Evolutionary conservation across 192 early-diverging fungal species (phyloP).

Genomic region (Coemansia reversa): DNA sequence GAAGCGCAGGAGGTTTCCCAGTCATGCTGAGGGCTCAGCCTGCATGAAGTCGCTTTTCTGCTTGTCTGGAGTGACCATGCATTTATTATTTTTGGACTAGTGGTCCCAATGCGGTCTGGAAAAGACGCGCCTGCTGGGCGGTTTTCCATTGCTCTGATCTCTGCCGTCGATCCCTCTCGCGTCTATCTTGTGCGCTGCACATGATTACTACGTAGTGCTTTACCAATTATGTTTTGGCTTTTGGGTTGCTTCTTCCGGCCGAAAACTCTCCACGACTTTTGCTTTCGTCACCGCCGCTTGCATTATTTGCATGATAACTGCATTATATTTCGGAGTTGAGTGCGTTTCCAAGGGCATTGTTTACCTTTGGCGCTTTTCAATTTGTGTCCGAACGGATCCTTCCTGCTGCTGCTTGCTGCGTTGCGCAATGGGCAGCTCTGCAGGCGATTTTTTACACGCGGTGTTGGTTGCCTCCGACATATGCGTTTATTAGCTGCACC

Average conservation of each 20-base stretch:
- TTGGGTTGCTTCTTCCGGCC: not conserved
- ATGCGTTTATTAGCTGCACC: slow-evolving; percentile 1
- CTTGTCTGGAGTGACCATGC: slow-evolving; percentile 8
- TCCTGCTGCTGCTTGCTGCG: not conserved
- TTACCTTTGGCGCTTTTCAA: not conserved
- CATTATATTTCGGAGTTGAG: not conserved
- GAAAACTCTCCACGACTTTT: not conserved
- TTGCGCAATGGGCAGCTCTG: slow-evolving; percentile 1
- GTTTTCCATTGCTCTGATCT: not conserved
- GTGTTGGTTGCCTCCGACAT: not conserved
- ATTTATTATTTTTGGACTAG: slow-evolving; percentile 8
- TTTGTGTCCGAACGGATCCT: not conserved
- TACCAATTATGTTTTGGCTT: not conserved
- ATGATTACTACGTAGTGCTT: slow-evolving; percentile 4
- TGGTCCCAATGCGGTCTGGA: slow-evolving; percentile 15
- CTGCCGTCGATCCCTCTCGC: slow-evolving; percentile 2
- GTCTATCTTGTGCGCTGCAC: slow-evolving; percentile 3
- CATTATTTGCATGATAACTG: not conserved
- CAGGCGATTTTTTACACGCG: not conserved
- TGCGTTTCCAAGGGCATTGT: not conserved
- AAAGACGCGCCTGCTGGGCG: not conserved
- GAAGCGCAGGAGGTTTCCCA: not conserved
- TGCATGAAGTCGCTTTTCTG: slow-evolving; percentile 1
- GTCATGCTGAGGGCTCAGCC: not conserved
- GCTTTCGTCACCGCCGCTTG: not conserved